Conservation (phyloP, 139 green algal genomes). For the Chlorella sorokiniana region DNA sequence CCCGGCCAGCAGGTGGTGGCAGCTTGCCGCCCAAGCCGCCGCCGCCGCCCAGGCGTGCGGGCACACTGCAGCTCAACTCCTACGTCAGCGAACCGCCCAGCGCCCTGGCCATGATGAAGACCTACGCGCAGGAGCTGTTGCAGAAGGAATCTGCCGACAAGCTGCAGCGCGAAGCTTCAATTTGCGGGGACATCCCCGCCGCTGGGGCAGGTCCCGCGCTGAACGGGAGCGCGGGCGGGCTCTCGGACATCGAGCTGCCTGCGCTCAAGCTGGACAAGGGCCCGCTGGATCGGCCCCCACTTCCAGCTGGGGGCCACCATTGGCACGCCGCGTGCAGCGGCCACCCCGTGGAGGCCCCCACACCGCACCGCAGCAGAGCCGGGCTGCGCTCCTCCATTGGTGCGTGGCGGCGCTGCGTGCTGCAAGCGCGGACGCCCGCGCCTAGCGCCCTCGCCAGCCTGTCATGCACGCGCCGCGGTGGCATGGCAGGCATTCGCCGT, state of each 20-base stretch:
- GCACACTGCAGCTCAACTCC: background rate
- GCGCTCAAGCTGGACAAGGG: background rate
- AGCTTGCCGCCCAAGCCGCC: background rate
- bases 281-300: conserved; percentile 3
- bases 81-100: conserved; percentile 19
- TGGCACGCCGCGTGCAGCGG: background rate
- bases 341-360: background rate
- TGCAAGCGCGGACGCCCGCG: no score
- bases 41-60: background rate
- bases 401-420: background rate
- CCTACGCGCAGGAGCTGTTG: conserved; percentile 11
- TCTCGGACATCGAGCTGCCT: background rate
- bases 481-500: no score
- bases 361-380: background rate
- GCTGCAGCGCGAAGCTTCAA: background rate
- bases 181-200: background rate
- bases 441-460: no score
- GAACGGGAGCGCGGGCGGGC: background rate
- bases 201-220: background rate
- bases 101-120: background rate
- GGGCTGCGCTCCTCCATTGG: conserved; percentile 17
- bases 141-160: background rate
- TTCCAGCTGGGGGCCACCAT: conserved; percentile 8
- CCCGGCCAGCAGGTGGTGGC: no score
- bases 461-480: no score